Percentiles rank a stretch among this genome's conserved stretches.
Evolutionary conservation across 257 asterid species (phyloP).

Genomic region (Rhazya stricta): DNA sequence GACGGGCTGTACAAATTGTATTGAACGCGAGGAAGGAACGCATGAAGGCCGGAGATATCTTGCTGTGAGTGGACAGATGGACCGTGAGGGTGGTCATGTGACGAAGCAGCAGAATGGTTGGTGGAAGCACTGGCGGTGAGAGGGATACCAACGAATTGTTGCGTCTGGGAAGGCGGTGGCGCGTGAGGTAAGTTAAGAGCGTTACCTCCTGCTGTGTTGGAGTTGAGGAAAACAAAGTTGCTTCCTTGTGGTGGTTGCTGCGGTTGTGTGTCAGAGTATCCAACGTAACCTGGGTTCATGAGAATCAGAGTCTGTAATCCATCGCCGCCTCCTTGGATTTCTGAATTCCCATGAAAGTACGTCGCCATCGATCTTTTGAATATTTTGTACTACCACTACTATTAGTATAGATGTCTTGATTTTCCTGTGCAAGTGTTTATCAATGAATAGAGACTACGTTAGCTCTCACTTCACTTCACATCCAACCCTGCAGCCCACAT

Average conservation of each 20-base stretch:
- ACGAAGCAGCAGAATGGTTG: constrained; percentile 20
- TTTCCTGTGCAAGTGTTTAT: constrained; percentile 11
- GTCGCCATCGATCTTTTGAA: constrained; percentile 56
- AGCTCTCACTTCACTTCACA: background rate
- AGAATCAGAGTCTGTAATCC: constrained; percentile 84
- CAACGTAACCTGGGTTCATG: constrained; percentile 86
- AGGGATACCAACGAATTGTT: constrained; percentile 73
- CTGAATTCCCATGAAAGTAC: constrained; percentile 81
- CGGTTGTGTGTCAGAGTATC: constrained; percentile 61
- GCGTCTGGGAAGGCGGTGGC: constrained; percentile 57
- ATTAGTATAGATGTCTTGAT: background rate
- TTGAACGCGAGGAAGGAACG: constrained; percentile 55
- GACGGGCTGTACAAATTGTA: constrained; percentile 55
- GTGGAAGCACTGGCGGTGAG: constrained; percentile 25
- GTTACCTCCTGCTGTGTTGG: constrained; percentile 35
- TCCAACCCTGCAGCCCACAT: background rate
- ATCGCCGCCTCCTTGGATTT: constrained; percentile 63
- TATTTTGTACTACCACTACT: background rate
- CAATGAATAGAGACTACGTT: constrained; percentile 11
- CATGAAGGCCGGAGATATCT: constrained; percentile 53
- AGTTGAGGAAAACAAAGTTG: constrained; percentile 67
- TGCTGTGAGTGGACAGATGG: background rate
- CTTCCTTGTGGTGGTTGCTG: constrained; percentile 27
- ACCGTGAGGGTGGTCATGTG: constrained; percentile 23
- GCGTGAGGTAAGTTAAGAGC: constrained; percentile 42